These are phyloP conservation scores for Ophiocordyceps camponoti-leonardi DNA, from an alignment of 2,329 filamentous ascomycete species.

Conservation along the genomic window DNA sequence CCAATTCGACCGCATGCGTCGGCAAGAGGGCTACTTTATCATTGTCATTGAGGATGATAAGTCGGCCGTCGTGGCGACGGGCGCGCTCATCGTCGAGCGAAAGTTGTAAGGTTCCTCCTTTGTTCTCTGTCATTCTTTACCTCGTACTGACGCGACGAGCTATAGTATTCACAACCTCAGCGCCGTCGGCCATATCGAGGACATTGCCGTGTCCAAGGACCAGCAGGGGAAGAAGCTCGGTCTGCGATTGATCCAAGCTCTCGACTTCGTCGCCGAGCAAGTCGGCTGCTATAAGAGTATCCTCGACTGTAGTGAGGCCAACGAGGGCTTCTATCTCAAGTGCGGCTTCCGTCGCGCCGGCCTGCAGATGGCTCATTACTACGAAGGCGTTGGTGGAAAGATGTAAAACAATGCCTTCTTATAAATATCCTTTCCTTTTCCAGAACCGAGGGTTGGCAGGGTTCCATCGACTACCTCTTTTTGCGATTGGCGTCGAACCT, in stretches of 20 bases:
- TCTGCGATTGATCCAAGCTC: slow-evolving; percentile 77
- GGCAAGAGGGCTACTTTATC: slow-evolving; percentile 66
- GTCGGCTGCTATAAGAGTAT: slow-evolving; percentile 96
- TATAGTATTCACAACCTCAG: slow-evolving; percentile 62
- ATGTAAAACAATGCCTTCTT: slow-evolving; percentile 16
- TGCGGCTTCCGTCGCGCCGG: slow-evolving; percentile 88
- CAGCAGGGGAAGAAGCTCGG: slow-evolving; percentile 97
- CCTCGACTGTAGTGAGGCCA: slow-evolving; percentile 87
- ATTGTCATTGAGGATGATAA: slow-evolving; percentile 64
- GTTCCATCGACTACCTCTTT: neutral
- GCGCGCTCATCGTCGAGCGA: slow-evolving; percentile 77
- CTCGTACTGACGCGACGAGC: neutral
- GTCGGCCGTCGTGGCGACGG: slow-evolving; percentile 67
- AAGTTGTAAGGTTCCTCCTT: slow-evolving; percentile 54
- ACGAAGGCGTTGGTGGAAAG: slow-evolving; percentile 35
- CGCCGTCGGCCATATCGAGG: slow-evolving; percentile 87
- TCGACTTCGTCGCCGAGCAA: slow-evolving; percentile 74
- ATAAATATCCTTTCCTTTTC: neutral
- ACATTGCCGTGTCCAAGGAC: slow-evolving; percentile 87
- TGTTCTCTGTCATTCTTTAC: too few relatives aligned
- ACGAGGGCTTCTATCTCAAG: slow-evolving; percentile 96
- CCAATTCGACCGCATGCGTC: slow-evolving; percentile 67
- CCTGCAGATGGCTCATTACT: slow-evolving; percentile 94
- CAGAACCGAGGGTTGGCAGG: neutral
- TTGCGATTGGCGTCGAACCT: neutral